A percentile compares a stretch with the other conserved stretches of the same genome.
phyloP scores from a whole-genome alignment of 768 basidiomycete genomes.

The Suillus variegatus region DNA sequence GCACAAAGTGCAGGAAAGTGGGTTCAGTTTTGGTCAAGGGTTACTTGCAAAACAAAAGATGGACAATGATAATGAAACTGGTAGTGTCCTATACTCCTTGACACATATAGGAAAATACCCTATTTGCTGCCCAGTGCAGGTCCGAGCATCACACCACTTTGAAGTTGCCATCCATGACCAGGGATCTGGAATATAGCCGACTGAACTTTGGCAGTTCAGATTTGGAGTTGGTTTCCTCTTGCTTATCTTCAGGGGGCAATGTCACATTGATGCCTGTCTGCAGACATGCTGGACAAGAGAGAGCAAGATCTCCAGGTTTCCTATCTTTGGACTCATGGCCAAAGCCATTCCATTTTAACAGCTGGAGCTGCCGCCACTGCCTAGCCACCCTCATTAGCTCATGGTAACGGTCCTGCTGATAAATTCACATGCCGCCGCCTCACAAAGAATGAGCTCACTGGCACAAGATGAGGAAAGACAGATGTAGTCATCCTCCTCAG shows the following conservation, averaged over 20 bases:
- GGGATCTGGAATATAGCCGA: neutral
- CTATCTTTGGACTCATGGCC: neutral
- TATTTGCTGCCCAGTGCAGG: too few species aligned
- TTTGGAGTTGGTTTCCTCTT: neutral
- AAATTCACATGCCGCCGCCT: too few species aligned
- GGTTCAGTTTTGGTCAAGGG: too few species aligned
- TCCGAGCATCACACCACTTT: too few species aligned
- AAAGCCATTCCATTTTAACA: neutral
- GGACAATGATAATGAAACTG: too few species aligned
- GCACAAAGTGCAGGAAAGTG: too few species aligned
- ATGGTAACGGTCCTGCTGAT: neutral
- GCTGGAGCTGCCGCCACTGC: neutral
- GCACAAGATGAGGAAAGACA: neutral
- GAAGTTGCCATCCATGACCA: neutral
- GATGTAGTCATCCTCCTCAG: neutral
- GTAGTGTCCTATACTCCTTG: too few species aligned
- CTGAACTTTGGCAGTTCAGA: neutral
- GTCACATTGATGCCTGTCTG: neutral
- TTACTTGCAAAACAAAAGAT: too few species aligned
- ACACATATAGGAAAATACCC: too few species aligned
- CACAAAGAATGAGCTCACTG: too few species aligned
- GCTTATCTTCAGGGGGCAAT: neutral
- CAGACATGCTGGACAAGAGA: neutral
- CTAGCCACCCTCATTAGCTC: neutral
- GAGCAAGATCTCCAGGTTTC: neutral